Evolutionary conservation across 1,139 yeast genomes (phyloP), one percentile per base, ranked within the genome.

Genomic region (Lodderomyces pseudojiufengensis): DNA sequence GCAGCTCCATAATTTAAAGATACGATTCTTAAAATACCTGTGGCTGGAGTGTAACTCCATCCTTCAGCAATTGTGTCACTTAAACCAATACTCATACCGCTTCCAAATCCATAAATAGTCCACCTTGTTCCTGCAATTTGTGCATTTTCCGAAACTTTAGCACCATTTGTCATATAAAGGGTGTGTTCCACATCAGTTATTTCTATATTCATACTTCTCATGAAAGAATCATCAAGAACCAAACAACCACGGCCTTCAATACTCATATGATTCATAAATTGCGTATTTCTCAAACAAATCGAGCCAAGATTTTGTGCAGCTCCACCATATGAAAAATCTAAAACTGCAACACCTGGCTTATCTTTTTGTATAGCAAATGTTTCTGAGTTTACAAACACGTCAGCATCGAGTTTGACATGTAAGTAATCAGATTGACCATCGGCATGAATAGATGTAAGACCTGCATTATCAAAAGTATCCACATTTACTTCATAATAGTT

Each of bases 251-350:
- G 16, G 7, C 29, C 29, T 10, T n/a, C 20, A 10, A 27, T 4
- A 5, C 16, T n/a, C 29, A 27, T 27, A n/a, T 13, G 4, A 10
- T 27, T 14, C 5, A 11, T 5, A 13, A 27, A 11, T n/a, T 27
- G 6, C 11, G 29, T 27, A 9, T 27, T 27, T n/a, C 6, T 13
- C n/a, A 27, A 14, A 27, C 29, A 27, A n/a, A 27, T 27, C 5
- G 29, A 5, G 4, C 29, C 29, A 27, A 10, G 16, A 27, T 27
- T 27, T n/a, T 13, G 11, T 10, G 29, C 29, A 10, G 11, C 29
- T 5, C 20, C 14, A 27, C 29, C 29, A 27, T 27, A 6, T n/a
- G n/a, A n/a, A n/a, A n/a, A n/a, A n/a, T 27, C 29, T 6, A 27
- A n/a, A 4, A 13, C 14, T 5, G 29, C 29, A 10, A 27, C 5